Evolutionary conservation across 2,329 filamentous ascomycete genomes (phyloP).

Genomic region (Fusarium tjaetaba): DNA sequence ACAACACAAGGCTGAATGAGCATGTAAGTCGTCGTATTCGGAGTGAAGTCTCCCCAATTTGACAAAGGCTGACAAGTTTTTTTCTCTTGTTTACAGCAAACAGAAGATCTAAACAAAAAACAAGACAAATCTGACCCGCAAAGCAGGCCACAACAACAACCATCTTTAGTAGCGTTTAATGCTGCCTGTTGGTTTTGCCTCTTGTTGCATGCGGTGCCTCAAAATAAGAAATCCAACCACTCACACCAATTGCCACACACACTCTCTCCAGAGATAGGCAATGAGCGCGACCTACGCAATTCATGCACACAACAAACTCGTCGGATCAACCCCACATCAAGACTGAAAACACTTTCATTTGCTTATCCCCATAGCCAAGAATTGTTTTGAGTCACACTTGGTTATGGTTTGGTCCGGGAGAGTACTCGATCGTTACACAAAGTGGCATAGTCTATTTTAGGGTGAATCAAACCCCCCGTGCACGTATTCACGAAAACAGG

Average conservation of each 20-base stretch:
- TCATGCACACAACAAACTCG: background rate
- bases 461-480: background rate
- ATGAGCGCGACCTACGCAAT: constrained; percentile 5
- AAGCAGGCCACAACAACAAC: background rate
- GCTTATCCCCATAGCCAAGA: background rate
- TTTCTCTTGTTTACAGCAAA: background rate
- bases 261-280: constrained; percentile 5
- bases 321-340: background rate
- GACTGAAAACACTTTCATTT: background rate
- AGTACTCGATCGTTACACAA: constrained; percentile 4
- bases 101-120: background rate
- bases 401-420: background rate
- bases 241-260: background rate
- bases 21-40: background rate
- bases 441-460: background rate
- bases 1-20: constrained; percentile 10
- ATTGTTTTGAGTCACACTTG: constrained; percentile 9
- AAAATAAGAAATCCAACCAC: background rate
- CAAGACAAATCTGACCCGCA: background rate
- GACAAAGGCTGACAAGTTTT: background rate
- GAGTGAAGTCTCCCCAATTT: background rate
- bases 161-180: background rate
- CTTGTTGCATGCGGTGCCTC: background rate
- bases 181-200: constrained; percentile 14
- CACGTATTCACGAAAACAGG: constrained; percentile 13